A percentile compares a stretch with the other conserved stretches of the same genome.
Evolutionary conservation across 371 early-diverging fungal species (phyloP).

Genomic region (Neoconidiobolus thromboides): DNA sequence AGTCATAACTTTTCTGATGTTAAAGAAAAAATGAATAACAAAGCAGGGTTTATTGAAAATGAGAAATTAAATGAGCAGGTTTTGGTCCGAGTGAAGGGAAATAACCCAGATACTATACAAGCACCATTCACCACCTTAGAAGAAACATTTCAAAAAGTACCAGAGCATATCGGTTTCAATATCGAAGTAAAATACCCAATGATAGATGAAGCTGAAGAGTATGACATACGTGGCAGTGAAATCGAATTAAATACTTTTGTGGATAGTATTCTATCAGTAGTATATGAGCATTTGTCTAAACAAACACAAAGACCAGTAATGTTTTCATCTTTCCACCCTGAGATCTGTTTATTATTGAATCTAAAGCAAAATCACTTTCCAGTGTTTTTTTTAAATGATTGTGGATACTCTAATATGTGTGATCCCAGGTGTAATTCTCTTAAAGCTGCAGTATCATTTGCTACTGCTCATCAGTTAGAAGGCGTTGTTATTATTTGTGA

Average conservation of each 20-base stretch:
- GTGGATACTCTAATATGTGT: constrained; percentile 51
- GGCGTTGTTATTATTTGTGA: constrained; percentile 70
- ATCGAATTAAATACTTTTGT: constrained; percentile 71
- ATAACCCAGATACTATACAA: constrained; percentile 50
- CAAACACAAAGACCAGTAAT: constrained; percentile 57
- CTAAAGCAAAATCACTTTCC: constrained; percentile 72
- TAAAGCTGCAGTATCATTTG: constrained; percentile 65
- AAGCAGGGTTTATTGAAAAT: too few relatives aligned
- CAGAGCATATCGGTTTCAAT: constrained; percentile 68
- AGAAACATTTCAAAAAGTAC: constrained; percentile 60
- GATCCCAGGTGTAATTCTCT: constrained; percentile 74
- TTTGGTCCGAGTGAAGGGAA: constrained; percentile 22
- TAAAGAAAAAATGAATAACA: background rate
- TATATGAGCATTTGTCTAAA: constrained; percentile 26
- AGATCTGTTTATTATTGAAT: constrained; percentile 59
- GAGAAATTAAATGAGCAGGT: background rate
- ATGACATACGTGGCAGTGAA: constrained; percentile 6
- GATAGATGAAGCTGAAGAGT: constrained; percentile 62
- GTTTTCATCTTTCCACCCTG: constrained; percentile 90
- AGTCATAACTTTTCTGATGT: too few relatives aligned
- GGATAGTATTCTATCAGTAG: constrained; percentile 61
- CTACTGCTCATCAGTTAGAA: constrained; percentile 44
- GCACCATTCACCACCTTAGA: constrained; percentile 66
- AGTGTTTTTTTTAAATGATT: constrained; percentile 82
- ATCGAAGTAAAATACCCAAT: constrained; percentile 96